These are phyloP conservation scores for Lathyrus oleraceus DNA, from an alignment of 306 rosid genomes.

Conservation along the genomic window DNA sequence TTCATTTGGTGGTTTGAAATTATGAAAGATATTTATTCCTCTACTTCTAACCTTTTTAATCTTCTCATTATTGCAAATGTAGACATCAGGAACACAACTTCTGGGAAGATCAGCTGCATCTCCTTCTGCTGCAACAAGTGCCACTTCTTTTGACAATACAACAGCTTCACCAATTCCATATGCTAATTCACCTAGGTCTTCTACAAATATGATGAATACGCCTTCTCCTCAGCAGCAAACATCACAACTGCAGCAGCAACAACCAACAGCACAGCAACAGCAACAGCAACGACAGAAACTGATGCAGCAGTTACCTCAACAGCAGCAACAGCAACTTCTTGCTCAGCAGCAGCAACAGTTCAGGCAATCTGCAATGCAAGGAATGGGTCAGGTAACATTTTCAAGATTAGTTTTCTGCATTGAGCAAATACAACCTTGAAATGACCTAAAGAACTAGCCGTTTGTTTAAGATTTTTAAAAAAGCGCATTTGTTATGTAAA, in stretches of 20 bases:
- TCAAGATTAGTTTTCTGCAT: slow-evolving; percentile 21
- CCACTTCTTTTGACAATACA: slow-evolving; percentile 74
- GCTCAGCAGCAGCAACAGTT: slow-evolving; percentile 88
- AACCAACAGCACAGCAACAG: slow-evolving; percentile 42
- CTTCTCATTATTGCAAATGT: slow-evolving; percentile 29
- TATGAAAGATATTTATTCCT: slow-evolving; percentile 26
- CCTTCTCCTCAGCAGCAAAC: slow-evolving; percentile 96
- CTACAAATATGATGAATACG: slow-evolving; percentile 74
- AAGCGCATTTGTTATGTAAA: too few species aligned
- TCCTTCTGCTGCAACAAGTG: slow-evolving; percentile 70
- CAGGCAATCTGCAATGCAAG: slow-evolving; percentile 85
- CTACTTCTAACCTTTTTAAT: slow-evolving; percentile 3
- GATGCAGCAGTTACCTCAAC: slow-evolving; percentile 87
- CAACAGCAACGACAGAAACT: slow-evolving; percentile 67
- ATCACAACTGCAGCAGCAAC: slow-evolving; percentile 67
- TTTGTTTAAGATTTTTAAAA: too few species aligned
- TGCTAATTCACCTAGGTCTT: slow-evolving; percentile 95
- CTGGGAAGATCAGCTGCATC: slow-evolving; percentile 93
- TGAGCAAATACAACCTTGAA: slow-evolving; percentile 1
- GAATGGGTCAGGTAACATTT: slow-evolving; percentile 72
- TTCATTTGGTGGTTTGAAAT: slow-evolving; percentile 25
- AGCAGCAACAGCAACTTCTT: slow-evolving; percentile 65
- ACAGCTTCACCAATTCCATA: slow-evolving; percentile 82
- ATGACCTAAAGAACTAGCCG: slow-evolving; percentile 18
- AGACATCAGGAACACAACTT: slow-evolving; percentile 86